Conservation (phyloP, 2,329 filamentous ascomycete genomes). For the Chaetoscypha palmicola region DNA sequence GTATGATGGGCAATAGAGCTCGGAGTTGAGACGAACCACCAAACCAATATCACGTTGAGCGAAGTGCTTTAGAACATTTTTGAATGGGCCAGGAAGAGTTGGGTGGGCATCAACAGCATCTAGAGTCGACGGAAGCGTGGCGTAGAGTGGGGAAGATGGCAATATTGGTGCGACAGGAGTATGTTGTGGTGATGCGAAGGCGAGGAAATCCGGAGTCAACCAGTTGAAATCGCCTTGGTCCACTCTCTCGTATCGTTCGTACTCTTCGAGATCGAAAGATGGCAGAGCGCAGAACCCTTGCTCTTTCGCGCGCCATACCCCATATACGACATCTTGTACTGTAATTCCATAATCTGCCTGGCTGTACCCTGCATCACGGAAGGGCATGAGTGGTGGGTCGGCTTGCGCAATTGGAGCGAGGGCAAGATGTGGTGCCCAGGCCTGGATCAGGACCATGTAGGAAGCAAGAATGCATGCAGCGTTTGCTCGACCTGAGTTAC, state of each 20-base stretch:
- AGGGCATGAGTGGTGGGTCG: slow-evolving; percentile 96
- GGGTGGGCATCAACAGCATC: slow-evolving; percentile 63
- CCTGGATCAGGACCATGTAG: slow-evolving; percentile 98
- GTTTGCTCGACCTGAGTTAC: slow-evolving; percentile 69
- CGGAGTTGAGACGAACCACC: slow-evolving; percentile 91
- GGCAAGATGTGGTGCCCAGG: slow-evolving; percentile 93
- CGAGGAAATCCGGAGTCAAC: slow-evolving; percentile 90
- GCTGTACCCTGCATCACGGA: slow-evolving; percentile 96
- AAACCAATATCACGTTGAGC: slow-evolving; percentile 80
- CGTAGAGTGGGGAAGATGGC: slow-evolving; percentile 65
- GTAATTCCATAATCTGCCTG: slow-evolving; percentile 95
- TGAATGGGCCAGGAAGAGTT: slow-evolving; percentile 77
- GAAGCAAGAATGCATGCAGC: slow-evolving; percentile 90
- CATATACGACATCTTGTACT: slow-evolving; percentile 96
- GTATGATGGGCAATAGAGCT: slow-evolving; percentile 93
- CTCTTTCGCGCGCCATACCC: slow-evolving; percentile 98
- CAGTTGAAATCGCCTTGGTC: slow-evolving; percentile 99
- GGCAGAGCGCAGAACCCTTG: slow-evolving; percentile 85
- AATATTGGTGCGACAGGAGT: slow-evolving; percentile 66
- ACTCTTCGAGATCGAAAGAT: slow-evolving; percentile 94
- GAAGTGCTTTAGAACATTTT: slow-evolving; percentile 91
- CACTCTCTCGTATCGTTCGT: slow-evolving; percentile 90
- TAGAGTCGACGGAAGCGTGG: slow-evolving; percentile 67
- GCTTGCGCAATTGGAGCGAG: slow-evolving; percentile 93
- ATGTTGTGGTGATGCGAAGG: slow-evolving; percentile 91